Base-by-base conservation (phyloP, 2,329 filamentous ascomycete species). In the Fusarium sp. region DNA sequence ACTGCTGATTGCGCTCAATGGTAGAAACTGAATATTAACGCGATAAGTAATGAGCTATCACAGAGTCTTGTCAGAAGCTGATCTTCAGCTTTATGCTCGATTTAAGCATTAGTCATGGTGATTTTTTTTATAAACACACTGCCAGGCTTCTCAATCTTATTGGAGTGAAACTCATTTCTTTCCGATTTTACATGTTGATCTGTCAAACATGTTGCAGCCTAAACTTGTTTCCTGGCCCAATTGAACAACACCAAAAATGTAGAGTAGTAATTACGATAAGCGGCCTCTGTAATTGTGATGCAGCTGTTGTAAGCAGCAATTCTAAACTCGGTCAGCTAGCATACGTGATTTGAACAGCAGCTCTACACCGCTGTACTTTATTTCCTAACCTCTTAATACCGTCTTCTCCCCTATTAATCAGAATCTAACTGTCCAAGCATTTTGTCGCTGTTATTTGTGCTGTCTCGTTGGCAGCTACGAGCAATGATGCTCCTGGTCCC, bases 101-200 rank as follows among this genome's bases (percentile, higher is more conserved):
- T n/a, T 10, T n/a, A 18, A 12, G 6, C 3, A 38, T n/a, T 2
- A n/a, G 34, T 8, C 3, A 1, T 38, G 4, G 3, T 3, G 5
- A 5, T 38, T 3, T 38, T 38, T 38, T n/a, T 12, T 12, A 11
- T 4, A 29, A 29, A 11, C 10, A 29, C 3, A 10, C 27, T 11
- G 27, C 10, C 27, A 11, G 25, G 25, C 25, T 27, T 9, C 9
- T 3, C 25, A 9, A 10, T 9, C 25, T 27, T 27, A 9, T 3
- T 3, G 25, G 8, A 9, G 25, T 27, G 25, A 25, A 25, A 25
- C 24, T 25, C 24, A 25, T 25, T 25, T 25, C 24, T 25, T 25
- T 25, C 24, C 24, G 2, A 25, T 6, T 2, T 25, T 25, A 5
- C 24, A 25, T 25, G 6, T 25, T 25, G 24, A n/a, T n/a, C n/a